A percentile compares a stretch with the other conserved stretches of the same genome.
Evolutionary conservation across 2,329 filamentous ascomycete species (phyloP).

Genomic region (Calonectria hongkongensis): DNA sequence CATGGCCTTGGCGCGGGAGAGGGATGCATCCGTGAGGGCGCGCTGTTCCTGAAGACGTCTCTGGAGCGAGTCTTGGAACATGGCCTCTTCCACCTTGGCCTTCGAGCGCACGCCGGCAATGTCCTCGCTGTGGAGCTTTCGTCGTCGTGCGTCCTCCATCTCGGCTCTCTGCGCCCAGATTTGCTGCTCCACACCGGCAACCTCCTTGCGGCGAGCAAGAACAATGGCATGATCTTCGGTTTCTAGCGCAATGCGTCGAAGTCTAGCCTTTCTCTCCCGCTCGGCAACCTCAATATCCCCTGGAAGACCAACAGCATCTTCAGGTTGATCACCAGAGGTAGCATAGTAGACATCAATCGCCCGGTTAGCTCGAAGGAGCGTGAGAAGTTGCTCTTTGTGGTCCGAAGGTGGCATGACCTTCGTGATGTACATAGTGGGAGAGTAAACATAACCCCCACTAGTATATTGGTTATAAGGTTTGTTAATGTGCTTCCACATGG

Average conservation of each 20-base stretch:
- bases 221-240: slow-evolving; percentile 69
- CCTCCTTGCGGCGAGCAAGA: slow-evolving; percentile 70
- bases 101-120: slow-evolving; percentile 65
- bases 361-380: slow-evolving; percentile 71
- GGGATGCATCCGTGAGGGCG: slow-evolving; percentile 66
- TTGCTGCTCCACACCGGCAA: slow-evolving; percentile 70
- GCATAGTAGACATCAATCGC: slow-evolving; percentile 73
- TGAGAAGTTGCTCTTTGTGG: slow-evolving; percentile 64
- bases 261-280: slow-evolving; percentile 68
- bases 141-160: slow-evolving; percentile 70
- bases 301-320: slow-evolving; percentile 71
- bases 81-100: slow-evolving; percentile 67
- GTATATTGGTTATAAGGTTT: slow-evolving; percentile 74
- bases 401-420: slow-evolving; percentile 66
- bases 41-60: slow-evolving; percentile 67
- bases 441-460: slow-evolving; percentile 74
- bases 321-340: slow-evolving; percentile 71
- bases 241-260: slow-evolving; percentile 67
- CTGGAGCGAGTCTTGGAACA: slow-evolving; percentile 57
- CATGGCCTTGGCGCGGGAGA: slow-evolving; percentile 66
- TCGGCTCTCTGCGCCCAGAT: slow-evolving; percentile 70
- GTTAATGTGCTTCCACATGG: slow-evolving; percentile 80
- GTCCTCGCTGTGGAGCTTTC: slow-evolving; percentile 67
- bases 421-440: slow-evolving; percentile 77
- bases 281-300: slow-evolving; percentile 70